Evolutionary conservation across 371 early-diverging fungal species (phyloP), one percentile per base, ranked within the genome.

Genomic region (Phascolomyces articulosus): DNA sequence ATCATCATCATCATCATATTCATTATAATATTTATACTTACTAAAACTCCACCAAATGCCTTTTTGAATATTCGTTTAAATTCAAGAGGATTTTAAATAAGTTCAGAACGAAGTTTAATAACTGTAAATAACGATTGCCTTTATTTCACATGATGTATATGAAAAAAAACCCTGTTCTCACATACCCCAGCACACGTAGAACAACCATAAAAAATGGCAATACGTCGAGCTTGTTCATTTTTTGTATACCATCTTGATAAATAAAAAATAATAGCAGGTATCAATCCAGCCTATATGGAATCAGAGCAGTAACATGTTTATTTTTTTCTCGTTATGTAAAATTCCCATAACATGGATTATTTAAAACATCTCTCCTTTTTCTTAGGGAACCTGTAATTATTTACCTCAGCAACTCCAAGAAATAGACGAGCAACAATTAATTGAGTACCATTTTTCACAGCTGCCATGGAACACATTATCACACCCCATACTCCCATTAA

Each of bases 151-250:
- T 9, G 38, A 6, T 9, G 38, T 38, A 38, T 9, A 47, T 27
- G 9, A 2, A 40, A 16, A 59, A 34, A 9, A 13, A 27, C n/a
- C n/a, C n/a, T n/a, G n/a, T n/a, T n/a, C n/a, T n/a, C 21, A 72
- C 79, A 73, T 76, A 79, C 89, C 4, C 93, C 93, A 23, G 94
- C 90, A 40, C 89, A 53, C 3, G 89, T 82, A 6, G 87, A 77
- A 16, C 84, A 80, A 26, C 81, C 64, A 68, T 86, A 91, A 65
- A 92, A 93, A 48, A 87, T 62, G 2, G 89, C 90, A 11, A 90
- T 78, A 40, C 94, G 87, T 54, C 82, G 75, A 6, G 92, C 89
- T 68, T 87, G 86, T 71, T 95, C 95, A 18, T 75, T 64, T 15
- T 79, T 68, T 18, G 71, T 77, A 58, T 82, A 84, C 77, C 78